Conservation (phyloP, 2,329 filamentous ascomycete species). For the Xylariales sp. region DNA sequence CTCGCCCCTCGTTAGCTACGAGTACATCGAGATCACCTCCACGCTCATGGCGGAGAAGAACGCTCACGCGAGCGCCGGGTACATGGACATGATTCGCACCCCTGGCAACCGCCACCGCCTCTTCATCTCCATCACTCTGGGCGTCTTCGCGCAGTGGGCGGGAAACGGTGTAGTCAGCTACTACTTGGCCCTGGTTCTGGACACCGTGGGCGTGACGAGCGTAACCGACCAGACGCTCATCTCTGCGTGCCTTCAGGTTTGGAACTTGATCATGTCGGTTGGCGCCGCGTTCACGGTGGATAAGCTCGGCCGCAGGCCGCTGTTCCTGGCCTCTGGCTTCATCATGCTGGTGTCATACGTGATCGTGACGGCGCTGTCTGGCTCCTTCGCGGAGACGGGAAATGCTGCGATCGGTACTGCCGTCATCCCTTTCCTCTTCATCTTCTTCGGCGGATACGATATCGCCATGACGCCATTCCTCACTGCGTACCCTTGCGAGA, state of each 20-base stretch:
- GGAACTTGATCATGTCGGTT: slow-evolving; percentile 10
- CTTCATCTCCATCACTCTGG: slow-evolving; percentile 26
- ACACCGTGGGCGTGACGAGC: slow-evolving; percentile 23
- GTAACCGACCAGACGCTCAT: slow-evolving; percentile 11
- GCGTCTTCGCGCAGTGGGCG: slow-evolving; percentile 36
- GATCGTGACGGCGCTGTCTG: slow-evolving; percentile 34
- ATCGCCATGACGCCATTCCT: slow-evolving; percentile 23
- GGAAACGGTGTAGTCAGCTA: slow-evolving; percentile 34
- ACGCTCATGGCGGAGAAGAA: slow-evolving; percentile 43
- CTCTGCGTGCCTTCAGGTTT: slow-evolving; percentile 9
- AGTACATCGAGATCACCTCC: slow-evolving; percentile 52
- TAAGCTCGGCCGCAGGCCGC: slow-evolving; percentile 29
- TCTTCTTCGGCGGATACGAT: slow-evolving; percentile 33
- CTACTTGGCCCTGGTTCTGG: slow-evolving; percentile 36
- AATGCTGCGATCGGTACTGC: slow-evolving; percentile 26
- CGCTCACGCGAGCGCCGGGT: slow-evolving; percentile 36
- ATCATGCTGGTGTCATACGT: slow-evolving; percentile 40
- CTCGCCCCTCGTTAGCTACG: slow-evolving; percentile 48
- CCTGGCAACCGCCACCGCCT: slow-evolving; percentile 29
- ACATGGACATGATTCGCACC: slow-evolving; percentile 26
- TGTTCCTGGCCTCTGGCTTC: slow-evolving; percentile 34
- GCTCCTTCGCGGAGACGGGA: slow-evolving; percentile 25
- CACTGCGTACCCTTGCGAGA: slow-evolving; percentile 38
- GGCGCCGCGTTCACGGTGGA: slow-evolving; percentile 6
- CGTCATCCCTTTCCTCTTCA: slow-evolving; percentile 36